Evolutionary conservation across 345 rosid genomes (phyloP).

Genomic region (Euphorbia pulcherrima): DNA sequence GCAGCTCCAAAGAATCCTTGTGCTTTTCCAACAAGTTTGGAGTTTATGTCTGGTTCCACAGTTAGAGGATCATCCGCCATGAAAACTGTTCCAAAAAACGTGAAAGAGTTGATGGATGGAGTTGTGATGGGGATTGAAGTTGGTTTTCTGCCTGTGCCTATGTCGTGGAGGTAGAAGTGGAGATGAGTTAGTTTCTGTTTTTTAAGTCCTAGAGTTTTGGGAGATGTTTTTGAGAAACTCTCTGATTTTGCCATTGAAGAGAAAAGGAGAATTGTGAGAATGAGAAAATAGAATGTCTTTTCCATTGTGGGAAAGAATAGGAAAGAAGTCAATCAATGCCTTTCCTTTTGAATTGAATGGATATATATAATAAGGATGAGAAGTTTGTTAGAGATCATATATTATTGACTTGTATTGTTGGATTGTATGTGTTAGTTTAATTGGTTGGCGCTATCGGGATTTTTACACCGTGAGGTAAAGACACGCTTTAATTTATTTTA

Average conservation of each 20-base stretch:
- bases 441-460: too few species aligned
- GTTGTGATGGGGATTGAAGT: constrained; percentile 27
- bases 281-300: background rate
- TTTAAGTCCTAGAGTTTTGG: constrained; percentile 4
- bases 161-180: constrained; percentile 40
- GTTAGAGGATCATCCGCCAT: constrained; percentile 25
- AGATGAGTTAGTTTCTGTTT: constrained; percentile 39
- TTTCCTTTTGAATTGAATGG: background rate
- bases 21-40: constrained; percentile 29
- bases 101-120: constrained; percentile 9
- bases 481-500: too few species aligned
- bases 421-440: too few species aligned
- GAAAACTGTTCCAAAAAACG: background rate
- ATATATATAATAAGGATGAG: too few species aligned
- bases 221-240: background rate
- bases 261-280: background rate
- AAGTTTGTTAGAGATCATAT: too few species aligned
- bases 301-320: background rate
- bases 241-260: background rate
- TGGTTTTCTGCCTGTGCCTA: constrained; percentile 20
- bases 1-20: constrained; percentile 24
- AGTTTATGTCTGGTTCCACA: constrained; percentile 15
- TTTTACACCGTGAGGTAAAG: too few species aligned
- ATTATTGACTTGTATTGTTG: too few species aligned
- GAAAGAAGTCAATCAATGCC: background rate